Evolutionary conservation across 1,284 basidiomycete genomes (phyloP).

Genomic region (Puccinia triticina): DNA sequence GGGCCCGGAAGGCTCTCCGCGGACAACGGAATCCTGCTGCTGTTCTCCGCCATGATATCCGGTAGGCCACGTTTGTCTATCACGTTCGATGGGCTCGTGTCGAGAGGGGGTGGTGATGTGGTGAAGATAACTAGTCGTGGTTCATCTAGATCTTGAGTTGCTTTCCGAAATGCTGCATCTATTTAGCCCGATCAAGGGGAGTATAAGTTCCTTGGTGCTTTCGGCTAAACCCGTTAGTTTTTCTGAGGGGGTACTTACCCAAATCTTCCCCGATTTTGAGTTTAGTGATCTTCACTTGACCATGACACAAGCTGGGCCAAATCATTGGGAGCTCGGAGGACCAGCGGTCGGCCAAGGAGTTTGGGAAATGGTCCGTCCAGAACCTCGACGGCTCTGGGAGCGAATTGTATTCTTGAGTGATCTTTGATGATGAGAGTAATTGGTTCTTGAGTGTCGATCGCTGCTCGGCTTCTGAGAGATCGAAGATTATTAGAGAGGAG

Average conservation of each 20-base stretch:
- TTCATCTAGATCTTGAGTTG: background rate
- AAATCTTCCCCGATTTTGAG: constrained; percentile 20
- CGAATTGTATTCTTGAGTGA: constrained; percentile 30
- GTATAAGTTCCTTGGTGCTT: background rate
- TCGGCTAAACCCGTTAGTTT: background rate
- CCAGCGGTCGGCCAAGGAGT: background rate
- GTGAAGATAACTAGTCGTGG: constrained; percentile 32
- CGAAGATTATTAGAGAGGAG: constrained; percentile 28
- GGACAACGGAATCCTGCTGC: background rate
- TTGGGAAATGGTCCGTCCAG: constrained; percentile 15
- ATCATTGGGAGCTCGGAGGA: background rate
- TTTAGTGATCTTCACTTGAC: constrained; percentile 6
- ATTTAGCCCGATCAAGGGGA: background rate
- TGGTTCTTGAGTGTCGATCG: background rate
- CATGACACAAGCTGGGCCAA: constrained; percentile 22
- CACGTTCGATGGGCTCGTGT: background rate
- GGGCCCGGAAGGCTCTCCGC: constrained; percentile 17
- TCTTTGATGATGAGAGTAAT: constrained; percentile 2
- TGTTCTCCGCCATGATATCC: background rate
- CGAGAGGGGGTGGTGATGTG: background rate
- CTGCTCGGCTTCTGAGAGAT: constrained; percentile 6
- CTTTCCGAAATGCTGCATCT: constrained; percentile 25
- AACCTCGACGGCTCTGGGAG: background rate
- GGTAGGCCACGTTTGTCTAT: background rate
- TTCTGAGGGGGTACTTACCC: background rate